Base-by-base conservation (phyloP, 768 basidiomycete genomes). In the Termitomyces eurrhizus region DNA sequence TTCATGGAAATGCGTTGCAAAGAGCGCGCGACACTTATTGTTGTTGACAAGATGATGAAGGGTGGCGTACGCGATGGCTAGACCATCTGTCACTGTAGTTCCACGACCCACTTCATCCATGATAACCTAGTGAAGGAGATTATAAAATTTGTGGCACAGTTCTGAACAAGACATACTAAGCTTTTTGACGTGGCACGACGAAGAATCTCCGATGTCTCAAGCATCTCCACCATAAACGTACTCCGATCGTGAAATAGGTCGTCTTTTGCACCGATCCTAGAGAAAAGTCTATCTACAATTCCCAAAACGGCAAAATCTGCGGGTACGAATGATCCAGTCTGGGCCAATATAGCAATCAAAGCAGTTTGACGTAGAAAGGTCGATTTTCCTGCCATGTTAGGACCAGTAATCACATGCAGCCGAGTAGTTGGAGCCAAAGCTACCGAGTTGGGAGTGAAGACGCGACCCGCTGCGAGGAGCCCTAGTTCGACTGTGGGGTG, bases 31-130 rank as follows among this genome's bases (percentile, higher is more conserved):
- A 69, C 90, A 93, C 55, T 77, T 75, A 67, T 92, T 92, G 35
- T 83, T 80, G 39, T 82, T 75, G 42, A 86, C 74, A 21, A 98
- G 80, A 71, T 98, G 88, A 67, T 95, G 88, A 37, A 95, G 80
- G 3, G 93, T 87, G 7, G 93, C 92, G 68, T 93, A 98, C 18
- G 97, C 95, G 54, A 98, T 92, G 0, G 96, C 93, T 14, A 98
- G 73, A 11, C 96, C 96, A 67, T 97, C 95, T 62, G 86, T 86
- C 8, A 95, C 86, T 0, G 95, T 95, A 6, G 96, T 98, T 37
- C 96, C 96, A 65, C 96, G 78, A 7, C 96, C 96, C n/a, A 99
- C 95, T 77, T 99, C 96, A 70, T 99, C 96, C 93, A 99, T 95
- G 63, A 99, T 95, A n/a, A 98, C 90, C 93, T 95, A 66, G 16